Percentiles rank a stretch among this genome's conserved stretches.
phyloP scores from a whole-genome alignment of 2,329 filamentous ascomycete genomes.

The Xylaria sp. region DNA sequence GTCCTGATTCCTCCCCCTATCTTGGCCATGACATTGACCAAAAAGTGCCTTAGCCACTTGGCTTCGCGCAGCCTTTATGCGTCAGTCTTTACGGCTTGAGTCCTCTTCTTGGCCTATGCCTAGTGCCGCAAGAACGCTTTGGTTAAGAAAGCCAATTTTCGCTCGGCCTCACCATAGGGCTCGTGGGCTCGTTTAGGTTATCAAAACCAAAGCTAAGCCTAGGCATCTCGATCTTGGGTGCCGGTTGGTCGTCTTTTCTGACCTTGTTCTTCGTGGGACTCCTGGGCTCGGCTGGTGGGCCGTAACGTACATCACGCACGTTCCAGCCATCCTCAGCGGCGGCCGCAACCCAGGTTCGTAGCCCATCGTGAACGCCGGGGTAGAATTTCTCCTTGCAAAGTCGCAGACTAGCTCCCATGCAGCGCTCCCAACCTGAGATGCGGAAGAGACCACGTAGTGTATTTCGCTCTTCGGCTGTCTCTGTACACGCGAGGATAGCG shows the following conservation, averaged over 20 bases:
- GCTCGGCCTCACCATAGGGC: slow-evolving; percentile 39
- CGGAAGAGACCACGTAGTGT: slow-evolving; percentile 79
- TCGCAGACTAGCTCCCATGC: slow-evolving; percentile 84
- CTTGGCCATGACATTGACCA: slow-evolving; percentile 18
- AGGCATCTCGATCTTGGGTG: slow-evolving; percentile 71
- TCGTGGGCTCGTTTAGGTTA: slow-evolving; percentile 31
- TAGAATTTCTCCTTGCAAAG: slow-evolving; percentile 99
- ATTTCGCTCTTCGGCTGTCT: slow-evolving; percentile 77
- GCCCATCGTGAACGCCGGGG: slow-evolving; percentile 85
- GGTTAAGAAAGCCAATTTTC: slow-evolving; percentile 50
- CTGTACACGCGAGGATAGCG: slow-evolving; percentile 84
- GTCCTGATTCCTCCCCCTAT: slow-evolving; percentile 13
- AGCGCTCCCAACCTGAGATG: slow-evolving; percentile 90
- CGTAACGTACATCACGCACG: slow-evolving; percentile 81
- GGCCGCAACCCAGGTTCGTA: slow-evolving; percentile 90
- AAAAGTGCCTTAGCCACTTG: slow-evolving; percentile 7
- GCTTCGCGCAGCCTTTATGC: slow-evolving; percentile 3
- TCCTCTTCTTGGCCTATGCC: slow-evolving; percentile 14
- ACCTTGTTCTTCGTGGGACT: slow-evolving; percentile 60
- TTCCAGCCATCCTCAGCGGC: slow-evolving; percentile 91
- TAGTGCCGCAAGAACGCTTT: slow-evolving; percentile 38
- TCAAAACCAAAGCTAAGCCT: slow-evolving; percentile 63
- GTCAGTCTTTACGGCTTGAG: not conserved
- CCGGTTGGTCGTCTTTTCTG: slow-evolving; percentile 61
- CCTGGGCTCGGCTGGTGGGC: slow-evolving; percentile 61